These are phyloP conservation scores for Beauveria sp. DNA, from an alignment of 2,329 filamentous ascomycete species.

Conservation along the genomic window DNA sequence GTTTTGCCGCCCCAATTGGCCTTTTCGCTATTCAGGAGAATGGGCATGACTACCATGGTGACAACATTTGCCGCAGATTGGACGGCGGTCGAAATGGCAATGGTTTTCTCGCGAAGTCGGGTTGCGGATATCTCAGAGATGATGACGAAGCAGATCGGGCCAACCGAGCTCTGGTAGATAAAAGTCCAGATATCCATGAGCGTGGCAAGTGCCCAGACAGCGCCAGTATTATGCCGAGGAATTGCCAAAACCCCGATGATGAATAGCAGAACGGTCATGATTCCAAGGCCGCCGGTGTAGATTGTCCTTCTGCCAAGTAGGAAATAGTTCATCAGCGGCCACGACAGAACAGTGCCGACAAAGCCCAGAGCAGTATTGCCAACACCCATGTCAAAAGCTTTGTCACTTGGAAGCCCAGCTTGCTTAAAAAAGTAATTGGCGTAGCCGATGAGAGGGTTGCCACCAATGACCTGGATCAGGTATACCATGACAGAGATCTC, in stretches of 20 bases:
- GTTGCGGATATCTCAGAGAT: constrained; percentile 31
- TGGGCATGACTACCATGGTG: constrained; percentile 15
- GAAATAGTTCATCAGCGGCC: constrained; percentile 30
- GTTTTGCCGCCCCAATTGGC: constrained; percentile 18
- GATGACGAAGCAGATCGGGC: constrained; percentile 35
- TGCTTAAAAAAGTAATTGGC: constrained; percentile 38
- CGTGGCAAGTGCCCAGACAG: constrained; percentile 30
- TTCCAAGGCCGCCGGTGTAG: constrained; percentile 20
- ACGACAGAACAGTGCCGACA: constrained; percentile 32
- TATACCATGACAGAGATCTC: constrained; percentile 55
- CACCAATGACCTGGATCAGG: constrained; percentile 56
- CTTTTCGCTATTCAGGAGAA: constrained; percentile 19
- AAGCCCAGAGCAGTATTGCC: constrained; percentile 35
- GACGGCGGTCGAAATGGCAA: constrained; percentile 23
- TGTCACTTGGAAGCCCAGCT: constrained; percentile 19
- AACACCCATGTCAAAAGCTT: constrained; percentile 22
- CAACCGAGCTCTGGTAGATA: constrained; percentile 33
- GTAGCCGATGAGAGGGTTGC: constrained; percentile 57
- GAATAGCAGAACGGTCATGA: constrained; percentile 29
- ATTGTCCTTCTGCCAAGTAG: constrained; percentile 32
- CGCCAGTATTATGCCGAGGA: constrained; percentile 22
- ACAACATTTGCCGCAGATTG: constrained; percentile 18
- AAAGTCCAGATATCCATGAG: constrained; percentile 36
- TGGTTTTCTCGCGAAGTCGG: constrained; percentile 25
- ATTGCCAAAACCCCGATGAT: constrained; percentile 34